Evolutionary conservation across 1,284 basidiomycete genomes (phyloP).

Genomic region (Polyporus tsugae): DNA sequence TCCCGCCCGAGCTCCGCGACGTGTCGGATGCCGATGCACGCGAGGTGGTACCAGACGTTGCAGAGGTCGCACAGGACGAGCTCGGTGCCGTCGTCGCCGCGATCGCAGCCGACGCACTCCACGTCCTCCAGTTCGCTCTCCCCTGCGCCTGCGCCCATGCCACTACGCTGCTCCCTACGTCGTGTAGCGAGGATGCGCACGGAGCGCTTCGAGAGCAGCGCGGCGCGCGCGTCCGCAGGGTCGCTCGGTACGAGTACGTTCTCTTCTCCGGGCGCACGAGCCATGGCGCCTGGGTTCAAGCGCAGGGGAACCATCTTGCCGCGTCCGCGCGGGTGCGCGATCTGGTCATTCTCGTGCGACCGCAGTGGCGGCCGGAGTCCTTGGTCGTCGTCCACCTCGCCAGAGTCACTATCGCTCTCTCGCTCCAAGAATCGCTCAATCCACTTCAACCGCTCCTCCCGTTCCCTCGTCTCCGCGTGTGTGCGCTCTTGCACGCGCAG

Average conservation of each 20-base stretch:
- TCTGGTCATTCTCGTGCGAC: constrained; percentile 42
- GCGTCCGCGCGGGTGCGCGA: constrained; percentile 51
- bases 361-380: constrained; percentile 43
- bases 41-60: constrained; percentile 78
- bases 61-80: constrained; percentile 83
- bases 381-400: constrained; percentile 51
- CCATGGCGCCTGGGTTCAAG: constrained; percentile 46
- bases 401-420: constrained; percentile 59
- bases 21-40: constrained; percentile 73
- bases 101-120: constrained; percentile 68
- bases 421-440: constrained; percentile 68
- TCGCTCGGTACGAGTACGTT: constrained; percentile 61
- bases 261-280: constrained; percentile 23
- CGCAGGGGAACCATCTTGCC: constrained; percentile 70
- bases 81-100: constrained; percentile 69
- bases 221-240: constrained; percentile 76
- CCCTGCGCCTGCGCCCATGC: constrained; percentile 28
- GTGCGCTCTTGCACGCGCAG: constrained; percentile 61
- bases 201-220: constrained; percentile 72
- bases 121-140: constrained; percentile 51
- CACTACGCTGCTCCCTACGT: constrained; percentile 35
- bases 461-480: constrained; percentile 57
- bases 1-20: constrained; percentile 72
- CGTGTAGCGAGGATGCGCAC: constrained; percentile 66
- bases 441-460: constrained; percentile 64